Evolutionary conservation across 306 rosid genomes (phyloP).

Genomic region (Dicorynia guianensis): DNA sequence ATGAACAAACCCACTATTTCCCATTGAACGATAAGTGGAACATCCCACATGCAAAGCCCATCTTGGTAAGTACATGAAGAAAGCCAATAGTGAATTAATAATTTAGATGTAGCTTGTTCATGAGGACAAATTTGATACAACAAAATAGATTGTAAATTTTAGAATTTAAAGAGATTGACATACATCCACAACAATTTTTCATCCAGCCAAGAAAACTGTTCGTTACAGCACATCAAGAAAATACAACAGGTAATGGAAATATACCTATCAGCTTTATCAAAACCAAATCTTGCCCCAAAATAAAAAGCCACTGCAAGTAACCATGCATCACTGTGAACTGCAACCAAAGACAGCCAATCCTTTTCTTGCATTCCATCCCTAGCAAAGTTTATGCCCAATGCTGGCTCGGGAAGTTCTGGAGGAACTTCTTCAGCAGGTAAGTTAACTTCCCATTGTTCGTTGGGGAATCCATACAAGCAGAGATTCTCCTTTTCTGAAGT

Average conservation of each 20-base stretch:
- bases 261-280: conserved; percentile 61
- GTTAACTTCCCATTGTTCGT: conserved; percentile 64
- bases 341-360: conserved; percentile 42
- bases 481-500: conserved; percentile 63
- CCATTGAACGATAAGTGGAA: neutral
- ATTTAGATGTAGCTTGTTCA: neutral
- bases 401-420: conserved; percentile 70
- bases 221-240: neutral
- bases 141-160: neutral
- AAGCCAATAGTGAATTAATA: neutral
- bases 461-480: conserved; percentile 64
- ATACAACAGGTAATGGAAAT: neutral
- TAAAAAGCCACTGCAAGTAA: conserved; percentile 60
- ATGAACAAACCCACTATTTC: conserved; percentile 1
- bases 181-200: too few species aligned
- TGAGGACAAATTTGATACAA: neutral
- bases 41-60: neutral
- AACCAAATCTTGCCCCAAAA: conserved; percentile 62
- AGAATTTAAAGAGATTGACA: too few species aligned
- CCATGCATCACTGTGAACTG: conserved; percentile 63
- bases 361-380: conserved; percentile 70
- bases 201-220: too few species aligned
- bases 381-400: conserved; percentile 71
- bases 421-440: conserved; percentile 71
- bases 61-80: neutral